These are phyloP conservation scores for Laguncularia racemosa DNA, from an alignment of 345 rosid genomes.

Conservation along the genomic window DNA sequence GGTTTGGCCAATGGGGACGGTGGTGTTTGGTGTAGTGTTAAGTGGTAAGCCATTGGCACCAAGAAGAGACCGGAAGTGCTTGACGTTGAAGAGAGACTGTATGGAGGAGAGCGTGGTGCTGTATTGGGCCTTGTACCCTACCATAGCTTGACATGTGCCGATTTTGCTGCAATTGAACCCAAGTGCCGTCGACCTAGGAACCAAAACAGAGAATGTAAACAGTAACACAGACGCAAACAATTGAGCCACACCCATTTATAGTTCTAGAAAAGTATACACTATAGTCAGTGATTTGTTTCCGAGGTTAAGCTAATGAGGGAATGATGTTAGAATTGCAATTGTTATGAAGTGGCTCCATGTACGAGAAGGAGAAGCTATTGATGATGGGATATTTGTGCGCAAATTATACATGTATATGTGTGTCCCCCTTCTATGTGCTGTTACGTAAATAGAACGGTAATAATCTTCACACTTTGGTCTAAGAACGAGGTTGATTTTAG, in stretches of 20 bases:
- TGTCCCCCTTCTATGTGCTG: no score
- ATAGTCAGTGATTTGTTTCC: no score
- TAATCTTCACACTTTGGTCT: no score
- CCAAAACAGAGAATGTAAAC: conserved; percentile 4
- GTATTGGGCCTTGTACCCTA: conserved; percentile 47
- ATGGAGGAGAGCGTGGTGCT: conserved; percentile 34
- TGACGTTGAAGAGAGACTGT: conserved; percentile 41
- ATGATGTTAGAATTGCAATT: no score
- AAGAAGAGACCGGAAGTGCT: conserved; percentile 30
- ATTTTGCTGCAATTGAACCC: conserved; percentile 37
- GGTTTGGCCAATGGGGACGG: conserved; percentile 12
- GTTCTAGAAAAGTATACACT: no score
- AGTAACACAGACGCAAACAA: conserved; percentile 1
- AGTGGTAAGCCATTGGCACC: conserved; percentile 48
- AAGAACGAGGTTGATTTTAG: no score
- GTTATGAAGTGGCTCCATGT: no score
- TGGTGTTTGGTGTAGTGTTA: conserved; percentile 16
- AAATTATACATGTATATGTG: no score
- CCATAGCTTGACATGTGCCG: conserved; percentile 29
- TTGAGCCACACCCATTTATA: conserved; percentile 3
- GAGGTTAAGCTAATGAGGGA: no score
- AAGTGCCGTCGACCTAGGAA: conserved; percentile 5
- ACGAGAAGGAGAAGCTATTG: no score
- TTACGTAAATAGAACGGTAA: no score
- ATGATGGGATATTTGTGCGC: no score